Percentiles rank a stretch among this genome's conserved stretches.
These are phyloP conservation scores for Penicillium hesseltinei DNA, from an alignment of 2,329 filamentous ascomycete species.

Conservation along the genomic window DNA sequence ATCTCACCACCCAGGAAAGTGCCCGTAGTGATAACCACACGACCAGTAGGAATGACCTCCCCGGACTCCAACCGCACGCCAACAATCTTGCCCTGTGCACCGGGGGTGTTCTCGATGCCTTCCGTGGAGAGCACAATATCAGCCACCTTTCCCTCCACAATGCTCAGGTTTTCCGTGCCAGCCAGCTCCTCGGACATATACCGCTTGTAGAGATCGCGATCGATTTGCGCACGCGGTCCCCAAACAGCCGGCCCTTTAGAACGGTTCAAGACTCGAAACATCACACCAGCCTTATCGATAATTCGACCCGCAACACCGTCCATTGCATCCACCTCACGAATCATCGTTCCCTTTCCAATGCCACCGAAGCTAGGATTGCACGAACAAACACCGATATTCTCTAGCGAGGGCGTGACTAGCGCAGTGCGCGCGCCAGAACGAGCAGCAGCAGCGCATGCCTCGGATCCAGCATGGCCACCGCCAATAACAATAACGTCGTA, in stretches of 20 bases:
- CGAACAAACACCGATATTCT: constrained; percentile 91
- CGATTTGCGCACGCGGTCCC: constrained; percentile 95
- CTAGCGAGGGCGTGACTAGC: constrained; percentile 80
- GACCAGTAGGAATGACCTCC: constrained; percentile 72
- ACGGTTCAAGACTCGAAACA: constrained; percentile 84
- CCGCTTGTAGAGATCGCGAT: constrained; percentile 80
- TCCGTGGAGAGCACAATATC: constrained; percentile 77
- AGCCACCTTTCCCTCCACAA: constrained; percentile 83
- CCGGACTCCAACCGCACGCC: constrained; percentile 87
- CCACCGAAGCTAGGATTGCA: constrained; percentile 97
- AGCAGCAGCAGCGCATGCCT: constrained; percentile 88
- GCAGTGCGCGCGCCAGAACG: constrained; percentile 84
- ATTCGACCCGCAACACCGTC: constrained; percentile 86
- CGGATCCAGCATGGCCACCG: constrained; percentile 90
- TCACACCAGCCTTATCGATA: constrained; percentile 91
- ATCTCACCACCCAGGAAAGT: constrained; percentile 96
- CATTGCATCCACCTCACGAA: constrained; percentile 91
- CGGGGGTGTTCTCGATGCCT: constrained; percentile 46
- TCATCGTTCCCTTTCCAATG: constrained; percentile 97
- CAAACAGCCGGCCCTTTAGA: constrained; percentile 94
- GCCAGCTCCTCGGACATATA: constrained; percentile 87
- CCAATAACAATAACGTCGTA: constrained; percentile 96
- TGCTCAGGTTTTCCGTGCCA: constrained; percentile 71
- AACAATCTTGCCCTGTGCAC: constrained; percentile 68
- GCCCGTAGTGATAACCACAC: constrained; percentile 91